Evolutionary conservation across 805 yeast species (phyloP).

Genomic region (Yamadazyma scolyti): DNA sequence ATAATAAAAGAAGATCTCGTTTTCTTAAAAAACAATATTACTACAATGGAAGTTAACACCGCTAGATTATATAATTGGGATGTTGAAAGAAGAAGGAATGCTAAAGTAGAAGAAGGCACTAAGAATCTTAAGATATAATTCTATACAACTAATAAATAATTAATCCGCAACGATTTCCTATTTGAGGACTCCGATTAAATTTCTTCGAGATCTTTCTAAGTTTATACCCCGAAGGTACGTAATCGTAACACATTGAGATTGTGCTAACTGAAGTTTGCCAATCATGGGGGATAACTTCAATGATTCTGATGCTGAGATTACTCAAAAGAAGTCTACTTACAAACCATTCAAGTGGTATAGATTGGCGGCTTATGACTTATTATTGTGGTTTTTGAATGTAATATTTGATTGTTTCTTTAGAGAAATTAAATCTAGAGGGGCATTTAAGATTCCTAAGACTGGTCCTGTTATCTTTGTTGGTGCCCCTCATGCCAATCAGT

Average conservation of each 20-base stretch:
- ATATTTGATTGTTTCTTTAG: constrained; percentile 70
- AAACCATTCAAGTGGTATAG: constrained; percentile 22
- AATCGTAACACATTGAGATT: too few species aligned
- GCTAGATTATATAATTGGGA: constrained; percentile 91
- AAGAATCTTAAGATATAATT: constrained; percentile 11
- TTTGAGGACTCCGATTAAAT: too few species aligned
- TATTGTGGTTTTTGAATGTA: constrained; percentile 35
- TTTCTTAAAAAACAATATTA: constrained; percentile 80
- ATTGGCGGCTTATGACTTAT: constrained; percentile 28
- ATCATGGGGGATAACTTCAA: too few species aligned
- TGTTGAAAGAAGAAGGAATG: constrained; percentile 61
- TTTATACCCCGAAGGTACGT: too few species aligned
- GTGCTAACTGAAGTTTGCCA: too few species aligned
- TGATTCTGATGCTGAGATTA: too few species aligned
- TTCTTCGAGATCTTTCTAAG: too few species aligned
- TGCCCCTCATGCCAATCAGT: constrained; percentile 97
- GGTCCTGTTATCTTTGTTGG: constrained; percentile 93
- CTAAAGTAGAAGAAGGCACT: constrained; percentile 13
- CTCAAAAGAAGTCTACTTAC: constrained; percentile 4
- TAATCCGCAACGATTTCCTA: too few species aligned
- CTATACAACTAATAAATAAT: too few species aligned
- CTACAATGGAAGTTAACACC: constrained; percentile 97
- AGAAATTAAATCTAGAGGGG: constrained; percentile 86
- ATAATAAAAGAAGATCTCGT: constrained; percentile 81
- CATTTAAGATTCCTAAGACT: constrained; percentile 59